A percentile compares a stretch with the other conserved stretches of the same genome.
These are phyloP conservation scores for Ilex asprella DNA, from an alignment of 257 asterid species.

Conservation along the genomic window DNA sequence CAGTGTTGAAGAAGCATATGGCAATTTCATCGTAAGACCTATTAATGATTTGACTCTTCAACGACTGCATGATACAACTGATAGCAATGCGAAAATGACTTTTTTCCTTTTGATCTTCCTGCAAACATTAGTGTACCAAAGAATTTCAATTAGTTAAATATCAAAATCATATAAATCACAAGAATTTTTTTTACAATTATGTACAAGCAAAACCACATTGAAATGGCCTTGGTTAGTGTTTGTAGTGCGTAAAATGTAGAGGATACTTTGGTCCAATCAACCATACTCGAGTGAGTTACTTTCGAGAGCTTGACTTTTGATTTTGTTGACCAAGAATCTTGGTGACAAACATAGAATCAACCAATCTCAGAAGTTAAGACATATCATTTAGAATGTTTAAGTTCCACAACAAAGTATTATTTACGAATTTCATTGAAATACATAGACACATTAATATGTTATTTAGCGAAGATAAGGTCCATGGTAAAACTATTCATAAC, in stretches of 20 bases:
- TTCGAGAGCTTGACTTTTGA: neutral
- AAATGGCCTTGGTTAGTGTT: neutral
- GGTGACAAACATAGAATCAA: too few species aligned
- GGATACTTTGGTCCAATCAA: neutral
- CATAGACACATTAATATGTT: too few species aligned
- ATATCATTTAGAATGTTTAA: too few species aligned
- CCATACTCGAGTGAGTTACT: neutral
- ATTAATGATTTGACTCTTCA: conserved; percentile 87
- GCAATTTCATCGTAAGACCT: conserved; percentile 86
- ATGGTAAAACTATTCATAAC: too few species aligned
- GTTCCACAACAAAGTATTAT: too few species aligned
- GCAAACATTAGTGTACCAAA: conserved; percentile 16
- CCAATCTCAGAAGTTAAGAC: too few species aligned
- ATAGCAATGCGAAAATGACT: conserved; percentile 64
- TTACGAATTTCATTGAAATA: too few species aligned
- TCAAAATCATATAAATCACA: conserved; percentile 8
- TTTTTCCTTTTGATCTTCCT: conserved; percentile 51
- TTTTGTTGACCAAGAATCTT: neutral
- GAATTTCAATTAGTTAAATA: conserved; percentile 5
- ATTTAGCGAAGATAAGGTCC: too few species aligned
- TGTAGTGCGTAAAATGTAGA: too few species aligned
- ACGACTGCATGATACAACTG: conserved; percentile 49
- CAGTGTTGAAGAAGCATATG: conserved; percentile 92
- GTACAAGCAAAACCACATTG: neutral
- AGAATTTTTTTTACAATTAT: neutral